Evolutionary conservation across 345 rosid genomes (phyloP), one percentile per base, ranked within the genome.

Genomic region (Hibiscus tridactylites): DNA sequence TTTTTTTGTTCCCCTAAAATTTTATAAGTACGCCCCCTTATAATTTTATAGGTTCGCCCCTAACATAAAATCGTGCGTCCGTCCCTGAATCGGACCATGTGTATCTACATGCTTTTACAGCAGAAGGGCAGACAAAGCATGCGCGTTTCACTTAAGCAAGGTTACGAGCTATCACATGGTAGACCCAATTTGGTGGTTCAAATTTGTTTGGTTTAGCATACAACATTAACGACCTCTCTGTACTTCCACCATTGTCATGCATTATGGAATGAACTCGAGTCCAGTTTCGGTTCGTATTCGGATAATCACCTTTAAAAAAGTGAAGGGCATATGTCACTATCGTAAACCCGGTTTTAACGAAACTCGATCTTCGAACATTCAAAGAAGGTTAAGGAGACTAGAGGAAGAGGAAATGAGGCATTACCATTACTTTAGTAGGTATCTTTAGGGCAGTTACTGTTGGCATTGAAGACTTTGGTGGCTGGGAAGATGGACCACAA

Each of bases 401-500:
- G 0, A 9, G 10, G 1, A 33, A 11, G 17, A 56, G 24, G n/a
- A 35, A 19, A 56, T 7, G 21, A 69, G 8, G 49, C 28, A 54
- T 60, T 12, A 1, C 8, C 3, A 19, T 10, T 9, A 17, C 47
- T 56, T 10, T 19, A 9, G 9, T 61, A 31, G 24, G 46, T 33
- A 61, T 61, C 28, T 62, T 31, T 39, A 4, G 69, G 53, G 42
- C 1, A 50, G 68, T 16, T 29, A 81, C 65, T 76, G 33, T 59
- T 59, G 29, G 29, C 65, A 77, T 47, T 69, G 64, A 68, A 65
- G 59, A 67, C 26, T 67, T 67, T 49, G 26, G 16, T 17, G 37
- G 39, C 1, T 50, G 12, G 73, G 69, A 4, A 46, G 59, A 74
- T 72, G 83, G 87, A 84, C 85, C 85, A 81, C 82, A 75, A 42